These are phyloP conservation scores for Aegilops speltoides DNA, from an alignment of 176 grass and related monocot species.

Conservation along the genomic window DNA sequence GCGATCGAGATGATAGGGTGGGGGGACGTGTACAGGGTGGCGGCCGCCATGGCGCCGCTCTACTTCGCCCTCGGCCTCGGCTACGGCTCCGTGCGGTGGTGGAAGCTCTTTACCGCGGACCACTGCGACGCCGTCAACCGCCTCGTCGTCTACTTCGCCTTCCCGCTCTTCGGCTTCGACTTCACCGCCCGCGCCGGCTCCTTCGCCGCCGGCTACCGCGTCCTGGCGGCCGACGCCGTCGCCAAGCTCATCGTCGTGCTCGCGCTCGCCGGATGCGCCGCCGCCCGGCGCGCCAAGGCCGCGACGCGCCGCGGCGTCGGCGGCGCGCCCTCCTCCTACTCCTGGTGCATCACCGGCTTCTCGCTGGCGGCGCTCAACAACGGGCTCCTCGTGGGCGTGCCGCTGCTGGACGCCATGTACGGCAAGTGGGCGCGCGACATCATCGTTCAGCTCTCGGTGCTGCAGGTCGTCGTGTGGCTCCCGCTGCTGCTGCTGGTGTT, in stretches of 20 bases:
- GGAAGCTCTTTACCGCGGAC: conserved; percentile 75
- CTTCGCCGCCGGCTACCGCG: conserved; percentile 55
- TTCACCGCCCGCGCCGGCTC: conserved; percentile 66
- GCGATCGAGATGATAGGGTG: conserved; percentile 54
- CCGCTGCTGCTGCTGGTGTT: conserved; percentile 53
- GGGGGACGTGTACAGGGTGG: conserved; percentile 82
- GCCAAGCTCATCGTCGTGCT: conserved; percentile 53
- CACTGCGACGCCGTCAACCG: conserved; percentile 80
- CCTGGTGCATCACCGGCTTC: conserved; percentile 73
- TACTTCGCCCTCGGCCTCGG: conserved; percentile 85
- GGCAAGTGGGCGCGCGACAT: conserved; percentile 91
- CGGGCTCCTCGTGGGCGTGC: conserved; percentile 74
- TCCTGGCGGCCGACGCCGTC: conserved; percentile 62
- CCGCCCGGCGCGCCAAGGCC: background rate
- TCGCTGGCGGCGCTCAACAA: conserved; percentile 74
- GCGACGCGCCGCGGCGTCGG: background rate
- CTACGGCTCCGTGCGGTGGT: conserved; percentile 75
- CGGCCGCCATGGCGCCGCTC: conserved; percentile 77
- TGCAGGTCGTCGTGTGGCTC: conserved; percentile 62
- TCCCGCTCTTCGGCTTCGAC: conserved; percentile 87
- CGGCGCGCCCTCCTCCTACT: background rate
- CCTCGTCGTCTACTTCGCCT: conserved; percentile 62
- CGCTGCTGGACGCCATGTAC: conserved; percentile 84
- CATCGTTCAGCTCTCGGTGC: conserved; percentile 72
- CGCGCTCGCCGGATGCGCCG: conserved; percentile 36